Evolutionary conservation across 2,329 filamentous ascomycete genomes (phyloP).

Genomic region (Stagonosporopsis rhizophila): DNA sequence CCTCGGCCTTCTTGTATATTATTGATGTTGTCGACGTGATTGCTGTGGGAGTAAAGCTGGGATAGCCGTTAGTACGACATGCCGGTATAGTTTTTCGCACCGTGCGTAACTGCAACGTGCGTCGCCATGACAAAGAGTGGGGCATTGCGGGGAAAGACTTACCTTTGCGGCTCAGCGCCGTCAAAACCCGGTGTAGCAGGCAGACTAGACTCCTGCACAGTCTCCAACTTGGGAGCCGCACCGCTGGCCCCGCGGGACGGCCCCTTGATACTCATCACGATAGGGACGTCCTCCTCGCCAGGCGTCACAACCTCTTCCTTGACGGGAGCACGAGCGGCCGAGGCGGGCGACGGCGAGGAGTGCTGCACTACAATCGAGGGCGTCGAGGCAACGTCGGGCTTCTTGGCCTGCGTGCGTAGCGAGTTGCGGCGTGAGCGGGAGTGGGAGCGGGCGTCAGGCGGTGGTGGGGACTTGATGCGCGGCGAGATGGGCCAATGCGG

Average conservation of each 20-base stretch:
- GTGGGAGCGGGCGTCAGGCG: conserved; percentile 49
- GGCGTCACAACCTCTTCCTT: conserved; percentile 36
- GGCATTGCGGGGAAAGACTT: conserved; percentile 38
- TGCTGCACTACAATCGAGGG: conserved; percentile 56
- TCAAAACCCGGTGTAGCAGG: conserved; percentile 67
- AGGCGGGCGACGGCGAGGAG: conserved; percentile 50
- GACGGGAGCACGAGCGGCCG: conserved; percentile 39
- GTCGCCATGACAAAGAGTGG: conserved; percentile 40
- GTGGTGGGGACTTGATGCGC: conserved; percentile 78
- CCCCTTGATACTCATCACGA: conserved; percentile 48
- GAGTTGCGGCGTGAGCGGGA: conserved; percentile 55
- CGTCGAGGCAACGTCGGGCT: conserved; percentile 39
- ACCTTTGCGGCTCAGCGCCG: conserved; percentile 44
- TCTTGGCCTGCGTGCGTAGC: conserved; percentile 46
- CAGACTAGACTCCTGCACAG: conserved; percentile 88
- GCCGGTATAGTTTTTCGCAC: conserved; percentile 27
- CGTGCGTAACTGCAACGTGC: conserved; percentile 28
- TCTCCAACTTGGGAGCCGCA: conserved; percentile 73
- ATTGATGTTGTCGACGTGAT: conserved; percentile 24
- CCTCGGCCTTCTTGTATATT: conserved; percentile 37
- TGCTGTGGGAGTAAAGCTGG: conserved; percentile 28
- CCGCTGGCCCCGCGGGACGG: conserved; percentile 64
- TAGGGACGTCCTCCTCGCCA: conserved; percentile 49
- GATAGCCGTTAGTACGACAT: conserved; percentile 31
- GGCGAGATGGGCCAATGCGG: conserved; percentile 81